A percentile compares a stretch with the other conserved stretches of the same genome.
Conservation (phyloP, 148 eudicot species). For the Cornus florida region DNA sequence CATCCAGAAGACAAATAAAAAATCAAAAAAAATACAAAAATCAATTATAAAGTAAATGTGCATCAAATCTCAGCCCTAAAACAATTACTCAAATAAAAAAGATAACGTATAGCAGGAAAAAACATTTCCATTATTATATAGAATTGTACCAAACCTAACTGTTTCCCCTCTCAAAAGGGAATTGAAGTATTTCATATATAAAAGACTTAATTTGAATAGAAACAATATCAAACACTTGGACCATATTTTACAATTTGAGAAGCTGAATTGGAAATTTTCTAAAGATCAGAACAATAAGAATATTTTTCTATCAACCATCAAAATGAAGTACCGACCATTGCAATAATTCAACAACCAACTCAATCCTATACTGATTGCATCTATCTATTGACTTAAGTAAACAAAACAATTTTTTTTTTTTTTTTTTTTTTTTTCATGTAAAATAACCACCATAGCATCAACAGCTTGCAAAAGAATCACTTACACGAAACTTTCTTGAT, state of each 20-base stretch:
- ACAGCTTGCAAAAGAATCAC: conserved; percentile 3
- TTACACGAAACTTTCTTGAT: conserved; percentile 22
- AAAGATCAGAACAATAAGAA: background rate
- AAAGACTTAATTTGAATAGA: background rate
- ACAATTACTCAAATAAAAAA: too few species aligned
- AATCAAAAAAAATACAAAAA: background rate
- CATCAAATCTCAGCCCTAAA: background rate
- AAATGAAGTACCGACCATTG: background rate
- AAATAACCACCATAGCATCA: background rate
- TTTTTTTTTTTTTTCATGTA: too few species aligned
- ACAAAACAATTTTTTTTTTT: too few species aligned
- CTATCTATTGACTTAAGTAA: too few species aligned
- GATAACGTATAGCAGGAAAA: background rate
- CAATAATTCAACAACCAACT: background rate
- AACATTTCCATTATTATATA: background rate
- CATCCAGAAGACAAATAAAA: background rate
- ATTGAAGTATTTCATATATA: background rate
- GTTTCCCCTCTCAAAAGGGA: background rate
- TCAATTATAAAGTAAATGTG: background rate
- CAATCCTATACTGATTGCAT: background rate
- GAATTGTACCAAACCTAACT: background rate
- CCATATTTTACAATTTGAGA: background rate
- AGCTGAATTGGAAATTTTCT: background rate
- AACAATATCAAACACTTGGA: background rate
- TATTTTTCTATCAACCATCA: background rate